Evolutionary conservation across 2,329 filamentous ascomycete genomes (phyloP).

Genomic region (Cytospora chrysosperma): DNA sequence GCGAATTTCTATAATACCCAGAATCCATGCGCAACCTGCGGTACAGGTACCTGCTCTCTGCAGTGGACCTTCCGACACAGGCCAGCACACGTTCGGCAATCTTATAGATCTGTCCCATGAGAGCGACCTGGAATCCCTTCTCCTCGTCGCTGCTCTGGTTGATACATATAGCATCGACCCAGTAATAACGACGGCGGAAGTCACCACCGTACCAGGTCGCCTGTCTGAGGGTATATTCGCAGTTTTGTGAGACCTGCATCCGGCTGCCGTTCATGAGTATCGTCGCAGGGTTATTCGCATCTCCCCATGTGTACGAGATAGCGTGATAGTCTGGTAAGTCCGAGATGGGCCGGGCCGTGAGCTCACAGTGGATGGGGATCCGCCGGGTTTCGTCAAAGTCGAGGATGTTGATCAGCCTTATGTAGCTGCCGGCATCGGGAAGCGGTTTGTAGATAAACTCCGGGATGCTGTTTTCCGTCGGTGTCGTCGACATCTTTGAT

Average conservation of each 20-base stretch:
- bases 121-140: conserved; percentile 7
- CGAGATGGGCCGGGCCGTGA: not conserved
- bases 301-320: conserved; percentile 13
- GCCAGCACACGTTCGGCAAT: not conserved
- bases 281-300: accelerated
- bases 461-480: not conserved
- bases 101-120: conserved; percentile 1
- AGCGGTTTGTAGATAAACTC: not conserved
- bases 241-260: conserved; percentile 7
- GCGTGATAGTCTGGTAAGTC: not conserved
- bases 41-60: not conserved
- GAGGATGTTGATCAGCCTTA: not conserved
- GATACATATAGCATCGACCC: conserved; percentile 18
- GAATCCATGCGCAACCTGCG: not conserved
- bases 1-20: no score
- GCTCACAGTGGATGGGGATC: not conserved
- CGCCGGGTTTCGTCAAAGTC: not conserved
- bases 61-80: not conserved
- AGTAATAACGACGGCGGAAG: not conserved
- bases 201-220: not conserved
- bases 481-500: not conserved
- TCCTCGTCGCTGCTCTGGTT: conserved; percentile 1
- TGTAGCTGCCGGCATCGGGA: not conserved
- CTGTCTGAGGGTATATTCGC: conserved; percentile 4
- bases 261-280: conserved; percentile 2